These are phyloP conservation scores for Trichoderma parareesei DNA, from an alignment of 495 filamentous ascomycete species.

Conservation along the genomic window DNA sequence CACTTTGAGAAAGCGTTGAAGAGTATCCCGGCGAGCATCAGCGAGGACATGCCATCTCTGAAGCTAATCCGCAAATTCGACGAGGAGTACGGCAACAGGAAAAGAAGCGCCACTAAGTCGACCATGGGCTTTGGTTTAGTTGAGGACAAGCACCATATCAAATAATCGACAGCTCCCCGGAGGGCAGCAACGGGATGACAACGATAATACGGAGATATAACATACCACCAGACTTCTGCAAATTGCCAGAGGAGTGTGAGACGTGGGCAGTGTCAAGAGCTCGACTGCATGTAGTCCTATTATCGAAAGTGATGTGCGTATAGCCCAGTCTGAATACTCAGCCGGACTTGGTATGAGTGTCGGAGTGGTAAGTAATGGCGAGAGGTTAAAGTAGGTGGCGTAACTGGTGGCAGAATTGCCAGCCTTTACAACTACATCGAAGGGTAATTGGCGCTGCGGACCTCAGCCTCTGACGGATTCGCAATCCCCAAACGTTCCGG, in stretches of 20 bases:
- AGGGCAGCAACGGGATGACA: not conserved
- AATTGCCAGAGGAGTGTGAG: not conserved
- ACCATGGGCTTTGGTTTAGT: conserved; percentile 52
- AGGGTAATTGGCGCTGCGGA: too few species aligned
- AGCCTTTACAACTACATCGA: too few species aligned
- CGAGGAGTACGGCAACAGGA: conserved; percentile 86
- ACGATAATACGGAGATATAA: not conserved
- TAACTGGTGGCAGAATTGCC: too few species aligned
- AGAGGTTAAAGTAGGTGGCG: too few species aligned
- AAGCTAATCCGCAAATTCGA: conserved; percentile 90
- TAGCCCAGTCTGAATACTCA: too few species aligned
- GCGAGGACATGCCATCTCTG: conserved; percentile 86
- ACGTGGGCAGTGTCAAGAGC: not conserved
- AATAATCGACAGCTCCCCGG: not conserved
- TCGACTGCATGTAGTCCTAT: not conserved
- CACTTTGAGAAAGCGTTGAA: conserved; percentile 83
- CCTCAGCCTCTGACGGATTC: too few species aligned
- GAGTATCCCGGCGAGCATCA: conserved; percentile 88
- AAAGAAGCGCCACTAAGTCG: conserved; percentile 54
- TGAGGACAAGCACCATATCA: not conserved
- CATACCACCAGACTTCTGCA: not conserved
- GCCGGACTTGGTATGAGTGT: too few species aligned
- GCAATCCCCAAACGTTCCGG: too few species aligned
- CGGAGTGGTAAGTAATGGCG: too few species aligned
- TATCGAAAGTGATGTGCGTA: too few species aligned